These are phyloP conservation scores for Salix caprea DNA, from an alignment of 345 rosid genomes.

Conservation along the genomic window DNA sequence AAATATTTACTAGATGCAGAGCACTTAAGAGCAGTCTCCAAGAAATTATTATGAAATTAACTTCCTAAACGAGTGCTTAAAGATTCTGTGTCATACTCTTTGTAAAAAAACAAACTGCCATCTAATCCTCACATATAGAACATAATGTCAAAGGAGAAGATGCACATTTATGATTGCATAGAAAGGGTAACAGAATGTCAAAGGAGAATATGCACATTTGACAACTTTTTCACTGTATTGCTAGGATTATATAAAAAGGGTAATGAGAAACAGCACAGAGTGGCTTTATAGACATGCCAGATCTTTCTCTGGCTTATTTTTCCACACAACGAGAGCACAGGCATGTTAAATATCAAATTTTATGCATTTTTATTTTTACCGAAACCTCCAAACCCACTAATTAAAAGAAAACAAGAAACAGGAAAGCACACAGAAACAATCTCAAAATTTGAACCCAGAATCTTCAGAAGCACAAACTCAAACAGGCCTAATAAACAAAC, in stretches of 20 bases:
- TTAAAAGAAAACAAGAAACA: neutral
- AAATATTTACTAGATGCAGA: neutral
- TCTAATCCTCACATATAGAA: neutral
- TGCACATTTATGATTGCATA: neutral
- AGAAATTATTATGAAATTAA: neutral
- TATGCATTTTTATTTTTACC: neutral
- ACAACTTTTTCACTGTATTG: neutral
- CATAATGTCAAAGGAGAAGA: neutral
- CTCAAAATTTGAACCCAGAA: neutral
- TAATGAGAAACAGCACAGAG: neutral
- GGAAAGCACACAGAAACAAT: neutral
- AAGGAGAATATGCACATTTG: neutral
- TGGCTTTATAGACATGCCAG: neutral
- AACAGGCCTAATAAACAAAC: constrained; percentile 25
- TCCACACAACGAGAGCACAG: neutral
- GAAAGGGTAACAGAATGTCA: neutral
- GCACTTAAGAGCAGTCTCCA: neutral
- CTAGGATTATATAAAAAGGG: neutral
- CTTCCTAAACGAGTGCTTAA: neutral
- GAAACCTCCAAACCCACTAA: neutral
- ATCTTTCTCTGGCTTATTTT: neutral
- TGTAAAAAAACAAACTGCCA: neutral
- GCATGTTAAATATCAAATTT: neutral
- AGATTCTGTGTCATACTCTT: neutral
- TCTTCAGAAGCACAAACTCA: neutral